These are phyloP conservation scores for Penicillium lividum DNA, from an alignment of 495 filamentous ascomycete species.

Conservation along the genomic window DNA sequence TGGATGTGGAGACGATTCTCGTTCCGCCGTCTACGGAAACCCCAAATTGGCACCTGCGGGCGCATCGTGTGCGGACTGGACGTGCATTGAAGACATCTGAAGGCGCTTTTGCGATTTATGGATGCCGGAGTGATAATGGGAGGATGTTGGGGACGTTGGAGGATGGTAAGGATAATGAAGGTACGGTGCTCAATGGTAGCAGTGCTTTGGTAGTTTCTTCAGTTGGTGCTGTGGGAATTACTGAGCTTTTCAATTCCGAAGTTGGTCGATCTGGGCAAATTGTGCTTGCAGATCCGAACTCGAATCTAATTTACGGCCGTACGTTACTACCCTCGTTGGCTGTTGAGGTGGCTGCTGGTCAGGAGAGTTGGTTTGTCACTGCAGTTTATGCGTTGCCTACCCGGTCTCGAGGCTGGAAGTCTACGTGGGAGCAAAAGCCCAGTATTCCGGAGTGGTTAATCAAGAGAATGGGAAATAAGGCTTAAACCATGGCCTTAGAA, in stretches of 20 bases:
- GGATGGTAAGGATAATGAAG: conserved; percentile 36
- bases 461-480: neutral
- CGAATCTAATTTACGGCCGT: conserved; percentile 69
- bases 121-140: conserved; percentile 57
- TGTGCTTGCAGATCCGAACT: conserved; percentile 76
- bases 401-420: conserved; percentile 2
- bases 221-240: conserved; percentile 68
- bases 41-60: conserved; percentile 69
- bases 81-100: conserved; percentile 67
- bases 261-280: conserved; percentile 54
- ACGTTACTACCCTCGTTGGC: conserved; percentile 68
- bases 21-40: conserved; percentile 54
- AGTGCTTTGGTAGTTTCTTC: conserved; percentile 65
- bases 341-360: conserved; percentile 34
- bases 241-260: conserved; percentile 50
- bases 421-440: conserved; percentile 12
- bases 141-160: conserved; percentile 58
- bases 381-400: conserved; percentile 52
- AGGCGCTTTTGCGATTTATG: conserved; percentile 70
- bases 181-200: conserved; percentile 48
- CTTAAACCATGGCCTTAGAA: no score
- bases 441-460: conserved; percentile 14
- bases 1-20: conserved; percentile 62
- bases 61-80: conserved; percentile 58
- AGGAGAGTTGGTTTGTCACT: conserved; percentile 48